Percentiles rank a stretch among this genome's conserved stretches.
Evolutionary conservation across 306 rosid species (phyloP).

Genomic region (Vigna nakashimae): DNA sequence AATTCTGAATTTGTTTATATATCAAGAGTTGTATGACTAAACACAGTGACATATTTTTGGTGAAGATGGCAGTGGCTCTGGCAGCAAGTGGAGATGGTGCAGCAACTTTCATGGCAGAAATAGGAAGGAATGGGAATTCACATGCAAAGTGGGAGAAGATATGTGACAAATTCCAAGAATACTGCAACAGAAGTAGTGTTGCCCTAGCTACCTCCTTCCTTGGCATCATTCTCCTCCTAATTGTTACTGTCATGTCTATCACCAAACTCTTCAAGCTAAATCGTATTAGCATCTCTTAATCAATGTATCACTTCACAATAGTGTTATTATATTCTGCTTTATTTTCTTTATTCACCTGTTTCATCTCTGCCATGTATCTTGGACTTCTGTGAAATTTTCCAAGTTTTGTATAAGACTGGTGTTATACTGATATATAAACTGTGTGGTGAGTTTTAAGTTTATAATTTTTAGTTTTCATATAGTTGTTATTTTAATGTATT

Average conservation of each 20-base stretch:
- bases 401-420: no score
- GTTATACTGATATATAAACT: no score
- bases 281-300: neutral
- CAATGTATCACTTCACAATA: neutral
- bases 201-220: constrained; percentile 73
- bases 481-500: no score
- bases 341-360: neutral
- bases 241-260: constrained; percentile 65
- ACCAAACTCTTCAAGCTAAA: constrained; percentile 57
- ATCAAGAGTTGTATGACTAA: no score
- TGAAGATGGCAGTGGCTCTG: constrained; percentile 60
- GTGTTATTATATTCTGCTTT: neutral
- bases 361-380: neutral
- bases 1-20: no score
- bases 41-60: neutral
- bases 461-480: no score
- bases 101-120: constrained; percentile 79
- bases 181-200: constrained; percentile 62
- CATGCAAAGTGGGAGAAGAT: constrained; percentile 89
- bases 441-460: no score
- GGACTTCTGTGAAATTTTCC: no score
- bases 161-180: constrained; percentile 71
- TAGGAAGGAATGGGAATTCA: constrained; percentile 84
- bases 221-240: constrained; percentile 63
- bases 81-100: constrained; percentile 77